phyloP scores from a whole-genome alignment of 2,329 filamentous ascomycete genomes.

The Alternaria sp. region DNA sequence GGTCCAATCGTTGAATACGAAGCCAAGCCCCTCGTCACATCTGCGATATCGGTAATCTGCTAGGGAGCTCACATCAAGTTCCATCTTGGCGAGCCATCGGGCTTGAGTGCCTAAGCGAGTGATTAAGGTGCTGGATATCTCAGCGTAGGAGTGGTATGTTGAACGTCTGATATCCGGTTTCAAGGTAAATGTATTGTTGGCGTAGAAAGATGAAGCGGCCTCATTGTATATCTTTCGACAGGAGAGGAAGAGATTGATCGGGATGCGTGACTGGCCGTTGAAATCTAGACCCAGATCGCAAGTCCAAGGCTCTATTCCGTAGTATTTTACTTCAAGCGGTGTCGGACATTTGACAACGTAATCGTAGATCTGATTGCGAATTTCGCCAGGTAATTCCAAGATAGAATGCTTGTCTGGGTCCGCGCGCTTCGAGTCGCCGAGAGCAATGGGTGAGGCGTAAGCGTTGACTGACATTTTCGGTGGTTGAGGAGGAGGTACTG shows the following conservation, averaged over 20 bases:
- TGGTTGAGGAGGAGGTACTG: not conserved
- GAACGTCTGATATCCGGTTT: not conserved
- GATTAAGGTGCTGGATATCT: not conserved
- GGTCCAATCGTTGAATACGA: not conserved
- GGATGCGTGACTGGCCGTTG: not conserved
- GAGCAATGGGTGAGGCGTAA: not conserved
- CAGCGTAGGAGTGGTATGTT: not conserved
- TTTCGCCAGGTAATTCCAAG: not conserved
- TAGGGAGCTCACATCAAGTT: not conserved
- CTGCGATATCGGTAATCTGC: not conserved
- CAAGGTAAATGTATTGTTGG: not conserved
- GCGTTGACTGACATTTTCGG: not conserved
- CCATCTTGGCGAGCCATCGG: not conserved
- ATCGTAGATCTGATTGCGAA: not conserved
- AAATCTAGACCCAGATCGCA: not conserved
- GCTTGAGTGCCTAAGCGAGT: not conserved
- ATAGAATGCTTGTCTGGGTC: not conserved
- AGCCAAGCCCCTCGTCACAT: not conserved
- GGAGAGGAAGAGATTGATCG: not conserved
- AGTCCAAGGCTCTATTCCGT: not conserved
- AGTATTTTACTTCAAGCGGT: not conserved
- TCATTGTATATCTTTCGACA: not conserved
- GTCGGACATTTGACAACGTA: not conserved
- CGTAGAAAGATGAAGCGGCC: not conserved
- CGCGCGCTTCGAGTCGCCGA: not conserved